These are phyloP conservation scores for Hypoxylon lenormandii DNA, from an alignment of 495 filamentous ascomycete species.

Conservation along the genomic window DNA sequence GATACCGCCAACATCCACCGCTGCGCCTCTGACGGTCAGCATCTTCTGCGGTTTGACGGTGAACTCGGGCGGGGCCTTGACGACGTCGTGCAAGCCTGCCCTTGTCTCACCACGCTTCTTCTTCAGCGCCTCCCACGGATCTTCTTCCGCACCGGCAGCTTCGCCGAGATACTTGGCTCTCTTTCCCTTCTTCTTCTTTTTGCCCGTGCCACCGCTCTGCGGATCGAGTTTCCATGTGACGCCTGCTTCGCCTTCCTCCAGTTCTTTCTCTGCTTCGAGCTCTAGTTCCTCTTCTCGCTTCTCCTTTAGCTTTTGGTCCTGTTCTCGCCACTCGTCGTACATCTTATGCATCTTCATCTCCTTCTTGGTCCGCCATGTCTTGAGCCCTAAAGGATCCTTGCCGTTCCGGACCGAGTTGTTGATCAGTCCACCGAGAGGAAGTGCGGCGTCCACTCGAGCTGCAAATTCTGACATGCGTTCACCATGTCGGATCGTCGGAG, in stretches of 20 bases:
- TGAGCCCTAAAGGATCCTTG: slow-evolving; percentile 67
- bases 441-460: slow-evolving; percentile 83
- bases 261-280: slow-evolving; percentile 72
- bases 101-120: slow-evolving; percentile 69
- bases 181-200: slow-evolving; percentile 67
- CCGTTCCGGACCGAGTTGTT: slow-evolving; percentile 62
- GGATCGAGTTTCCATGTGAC: slow-evolving; percentile 66
- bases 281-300: slow-evolving; percentile 70
- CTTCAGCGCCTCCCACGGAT: slow-evolving; percentile 84
- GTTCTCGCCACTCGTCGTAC: slow-evolving; percentile 82
- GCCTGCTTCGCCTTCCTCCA: slow-evolving; percentile 70
- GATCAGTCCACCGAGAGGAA: slow-evolving; percentile 77
- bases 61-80: slow-evolving; percentile 81
- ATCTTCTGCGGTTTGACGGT: slow-evolving; percentile 72
- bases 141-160: slow-evolving; percentile 60
- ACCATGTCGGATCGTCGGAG: slow-evolving; percentile 80
- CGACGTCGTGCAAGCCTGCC: slow-evolving; percentile 79
- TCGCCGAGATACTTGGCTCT: slow-evolving; percentile 58
- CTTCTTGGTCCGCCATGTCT: slow-evolving; percentile 74
- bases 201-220: slow-evolving; percentile 45
- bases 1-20: slow-evolving; percentile 77
- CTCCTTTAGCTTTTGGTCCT: slow-evolving; percentile 67
- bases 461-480: slow-evolving; percentile 85
- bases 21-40: slow-evolving; percentile 76
- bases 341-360: slow-evolving; percentile 84